phyloP scores from a whole-genome alignment of 495 filamentous ascomycete genomes.

The Penicillium crystallinum region DNA sequence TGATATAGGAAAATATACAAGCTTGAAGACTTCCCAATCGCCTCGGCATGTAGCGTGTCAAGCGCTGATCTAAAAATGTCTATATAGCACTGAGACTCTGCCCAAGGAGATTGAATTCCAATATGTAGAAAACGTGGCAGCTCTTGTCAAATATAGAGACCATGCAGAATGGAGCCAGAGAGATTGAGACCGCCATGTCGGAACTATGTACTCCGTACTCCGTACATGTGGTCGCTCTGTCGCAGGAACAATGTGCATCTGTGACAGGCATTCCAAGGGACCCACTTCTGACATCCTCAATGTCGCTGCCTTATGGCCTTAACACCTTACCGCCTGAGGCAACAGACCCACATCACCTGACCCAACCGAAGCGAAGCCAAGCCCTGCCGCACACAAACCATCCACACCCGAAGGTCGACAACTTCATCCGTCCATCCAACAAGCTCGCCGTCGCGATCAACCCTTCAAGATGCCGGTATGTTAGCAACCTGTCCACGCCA shows the following conservation, averaged over 20 bases:
- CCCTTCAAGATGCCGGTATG: slow-evolving; percentile 81
- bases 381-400: slow-evolving; percentile 45
- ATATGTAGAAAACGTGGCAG: no score
- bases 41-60: no score
- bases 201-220: no score
- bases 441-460: slow-evolving; percentile 47
- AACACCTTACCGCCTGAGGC: slow-evolving; percentile 24
- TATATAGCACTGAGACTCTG: no score
- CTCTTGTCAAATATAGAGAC: no score
- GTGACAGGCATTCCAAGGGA: neutral
- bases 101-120: no score
- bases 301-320: neutral
- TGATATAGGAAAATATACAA: no score
- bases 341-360: slow-evolving; percentile 32
- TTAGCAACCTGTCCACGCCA: slow-evolving; percentile 2
- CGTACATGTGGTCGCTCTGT: no score
- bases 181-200: no score
- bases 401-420: slow-evolving; percentile 36
- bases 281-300: neutral
- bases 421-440: slow-evolving; percentile 39
- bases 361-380: slow-evolving; percentile 42
- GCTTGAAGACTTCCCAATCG: no score
- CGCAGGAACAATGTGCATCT: neutral
- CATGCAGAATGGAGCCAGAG: no score
- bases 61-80: no score